Base-by-base conservation (phyloP, 371 early-diverging fungal genomes). In the Mucor saturninus region DNA sequence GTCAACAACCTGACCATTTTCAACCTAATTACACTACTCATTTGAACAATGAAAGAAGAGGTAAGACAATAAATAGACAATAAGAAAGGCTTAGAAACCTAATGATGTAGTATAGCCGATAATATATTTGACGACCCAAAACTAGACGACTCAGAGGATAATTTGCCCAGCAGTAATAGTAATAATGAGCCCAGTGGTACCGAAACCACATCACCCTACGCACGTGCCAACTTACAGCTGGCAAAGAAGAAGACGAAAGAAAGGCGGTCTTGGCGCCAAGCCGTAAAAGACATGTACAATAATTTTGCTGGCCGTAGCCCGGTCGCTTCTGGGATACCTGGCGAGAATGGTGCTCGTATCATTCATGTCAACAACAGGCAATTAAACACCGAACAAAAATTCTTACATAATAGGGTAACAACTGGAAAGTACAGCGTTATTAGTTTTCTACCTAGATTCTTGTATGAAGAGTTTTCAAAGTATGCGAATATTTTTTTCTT, bases 401-500 rank as follows among this genome's bases (percentile, higher is more conserved):
- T 87, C 68, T 72, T 93, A 37, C 90, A 89, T 74, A 95, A 95
- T 72, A 75, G 84, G 51, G 86, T 95, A 51, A 90, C 89, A 29
- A 95, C 96, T 2, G 90, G 95, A 28, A 96, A 95, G 81, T 97
- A 98, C 79, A 95, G 90, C 54, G 49, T 88, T 50, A 48, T 89
- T 39, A 92, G 92, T 28, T 98, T 98, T 72, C 61, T 98, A 55
- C 95, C 95, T 57, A 91, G 92, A 75, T 95, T 97, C 76, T 75
- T 97, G 31, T 92, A 88, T 56, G 95, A 95, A 73, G 97, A 98
- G 79, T 93, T 96, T 61, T 93, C 93, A 42, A 96, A 95, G 75
- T 91, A 92, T 70, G 94, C 94, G 62, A 98, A 98, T 80, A 66
- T 98, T 38, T 98, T 97, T 75, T 98, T 98, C 83, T 80, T 97